These are phyloP conservation scores for Astrothelium subdiscretum DNA, from an alignment of 495 filamentous ascomycete genomes.

Conservation along the genomic window DNA sequence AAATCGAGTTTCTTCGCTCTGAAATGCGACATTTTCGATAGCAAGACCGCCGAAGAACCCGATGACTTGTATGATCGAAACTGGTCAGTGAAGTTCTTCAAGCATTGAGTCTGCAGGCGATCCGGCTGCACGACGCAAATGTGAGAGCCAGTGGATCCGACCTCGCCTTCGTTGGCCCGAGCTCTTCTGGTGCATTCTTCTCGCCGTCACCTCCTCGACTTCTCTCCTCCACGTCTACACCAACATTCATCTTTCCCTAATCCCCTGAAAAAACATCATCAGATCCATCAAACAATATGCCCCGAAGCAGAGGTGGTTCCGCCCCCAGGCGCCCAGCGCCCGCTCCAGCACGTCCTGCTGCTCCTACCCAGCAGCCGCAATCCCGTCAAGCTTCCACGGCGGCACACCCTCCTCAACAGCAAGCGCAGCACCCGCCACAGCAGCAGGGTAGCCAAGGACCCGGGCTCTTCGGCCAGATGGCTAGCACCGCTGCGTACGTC, in stretches of 20 bases:
- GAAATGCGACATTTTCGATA: conserved; percentile 60
- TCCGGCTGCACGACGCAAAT: too few relatives aligned
- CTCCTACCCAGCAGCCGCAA: conserved; percentile 21
- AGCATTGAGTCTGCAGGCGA: too few relatives aligned
- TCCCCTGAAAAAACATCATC: neutral
- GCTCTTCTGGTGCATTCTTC: neutral
- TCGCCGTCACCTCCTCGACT: neutral
- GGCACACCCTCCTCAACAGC: conserved; percentile 23
- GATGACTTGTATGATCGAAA: neutral
- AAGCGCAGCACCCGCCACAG: conserved; percentile 10
- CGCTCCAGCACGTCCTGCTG: conserved; percentile 13
- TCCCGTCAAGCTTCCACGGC: conserved; percentile 26
- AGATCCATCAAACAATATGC: neutral
- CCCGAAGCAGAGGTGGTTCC: conserved; percentile 7
- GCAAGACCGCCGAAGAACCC: neutral
- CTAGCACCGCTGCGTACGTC: conserved; percentile 36
- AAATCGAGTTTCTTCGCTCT: conserved; percentile 78
- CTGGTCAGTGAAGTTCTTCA: neutral
- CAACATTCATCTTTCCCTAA: neutral
- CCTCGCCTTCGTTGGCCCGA: neutral
- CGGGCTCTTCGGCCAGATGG: conserved; percentile 36
- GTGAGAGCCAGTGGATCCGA: neutral
- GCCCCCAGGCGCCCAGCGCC: conserved; percentile 19
- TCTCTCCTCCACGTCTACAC: neutral
- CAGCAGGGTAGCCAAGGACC: conserved; percentile 21